phyloP scores from a whole-genome alignment of 352 stramenopile genomes.

The Aphanomyces stellatus region DNA sequence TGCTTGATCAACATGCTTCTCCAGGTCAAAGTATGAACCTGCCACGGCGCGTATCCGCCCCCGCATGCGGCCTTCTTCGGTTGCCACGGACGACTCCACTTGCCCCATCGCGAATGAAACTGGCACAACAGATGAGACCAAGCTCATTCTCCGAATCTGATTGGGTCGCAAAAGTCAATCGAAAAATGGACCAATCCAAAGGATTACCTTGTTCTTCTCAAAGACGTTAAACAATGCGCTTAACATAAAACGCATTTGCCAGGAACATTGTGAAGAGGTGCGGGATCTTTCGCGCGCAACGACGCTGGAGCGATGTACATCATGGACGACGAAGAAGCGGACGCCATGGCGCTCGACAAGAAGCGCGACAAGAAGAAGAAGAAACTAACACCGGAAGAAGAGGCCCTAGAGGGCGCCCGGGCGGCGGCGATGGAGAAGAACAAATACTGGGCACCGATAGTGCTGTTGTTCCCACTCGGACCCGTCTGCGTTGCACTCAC shows the following conservation, averaged over 20 bases:
- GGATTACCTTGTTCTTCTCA: no score
- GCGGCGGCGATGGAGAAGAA: conserved; percentile 30
- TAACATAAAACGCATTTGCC: no score
- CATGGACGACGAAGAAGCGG: conserved; percentile 14
- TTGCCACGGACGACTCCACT: conserved; percentile 36
- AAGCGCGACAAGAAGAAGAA: conserved; percentile 10
- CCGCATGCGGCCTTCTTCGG: conserved; percentile 50
- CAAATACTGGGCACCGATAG: conserved; percentile 58
- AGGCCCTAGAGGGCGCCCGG: neutral
- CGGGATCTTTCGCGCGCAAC: no score
- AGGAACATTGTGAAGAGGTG: no score
- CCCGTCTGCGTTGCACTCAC: conserved; percentile 46
- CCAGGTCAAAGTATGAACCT: conserved; percentile 60
- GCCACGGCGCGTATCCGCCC: conserved; percentile 58
- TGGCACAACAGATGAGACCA: neutral
- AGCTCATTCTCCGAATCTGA: neutral
- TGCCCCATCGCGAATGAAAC: conserved; percentile 37
- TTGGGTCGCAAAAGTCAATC: no score
- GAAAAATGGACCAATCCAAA: no score
- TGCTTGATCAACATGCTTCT: conserved; percentile 51
- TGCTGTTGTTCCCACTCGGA: conserved; percentile 56
- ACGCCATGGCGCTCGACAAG: conserved; percentile 4
- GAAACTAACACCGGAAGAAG: conserved; percentile 15
- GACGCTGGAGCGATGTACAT: no score
- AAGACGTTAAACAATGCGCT: no score